A percentile compares a stretch with the other conserved stretches of the same genome.
phyloP scores from a whole-genome alignment of 768 basidiomycete species.

The Clavulina sp. region DNA sequence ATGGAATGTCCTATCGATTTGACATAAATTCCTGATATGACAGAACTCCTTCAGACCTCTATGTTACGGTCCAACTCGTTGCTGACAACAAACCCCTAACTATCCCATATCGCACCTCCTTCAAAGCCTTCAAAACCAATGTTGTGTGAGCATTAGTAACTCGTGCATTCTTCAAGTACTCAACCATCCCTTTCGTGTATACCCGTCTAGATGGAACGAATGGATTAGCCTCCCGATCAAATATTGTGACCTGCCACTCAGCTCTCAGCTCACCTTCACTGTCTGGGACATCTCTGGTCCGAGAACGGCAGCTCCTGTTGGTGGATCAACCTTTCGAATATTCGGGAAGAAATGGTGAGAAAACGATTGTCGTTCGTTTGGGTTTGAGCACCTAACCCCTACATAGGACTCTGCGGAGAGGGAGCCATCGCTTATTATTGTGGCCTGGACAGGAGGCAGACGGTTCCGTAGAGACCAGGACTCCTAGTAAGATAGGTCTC shows the following conservation, averaged over 20 bases:
- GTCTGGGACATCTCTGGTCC: slow-evolving; percentile 91
- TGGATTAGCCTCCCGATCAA: slow-evolving; percentile 82
- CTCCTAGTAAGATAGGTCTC: slow-evolving; percentile 68
- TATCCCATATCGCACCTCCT: slow-evolving; percentile 78
- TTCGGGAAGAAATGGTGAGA: slow-evolving; percentile 86
- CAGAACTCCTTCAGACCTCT: slow-evolving; percentile 82
- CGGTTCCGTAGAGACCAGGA: slow-evolving; percentile 59
- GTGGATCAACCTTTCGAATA: slow-evolving; percentile 75
- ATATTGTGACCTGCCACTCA: slow-evolving; percentile 83
- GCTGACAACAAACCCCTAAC: slow-evolving; percentile 89
- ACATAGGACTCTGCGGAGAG: slow-evolving; percentile 66
- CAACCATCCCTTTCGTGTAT: slow-evolving; percentile 3
- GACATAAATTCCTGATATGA: slow-evolving; percentile 3
- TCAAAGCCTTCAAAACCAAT: slow-evolving; percentile 75
- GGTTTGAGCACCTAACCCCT: no score
- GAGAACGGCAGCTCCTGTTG: slow-evolving; percentile 61
- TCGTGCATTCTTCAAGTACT: background rate
- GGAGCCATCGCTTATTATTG: slow-evolving; percentile 74
- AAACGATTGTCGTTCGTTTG: background rate
- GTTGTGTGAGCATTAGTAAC: slow-evolving; percentile 40
- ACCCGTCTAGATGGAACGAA: slow-evolving; percentile 89
- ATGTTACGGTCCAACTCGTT: slow-evolving; percentile 80
- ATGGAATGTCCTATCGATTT: slow-evolving; percentile 4
- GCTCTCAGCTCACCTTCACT: slow-evolving; percentile 80
- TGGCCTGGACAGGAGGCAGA: slow-evolving; percentile 80